Evolutionary conservation across 106 monocot species (phyloP), one percentile per base, ranked within the genome.

Genomic region (Chionographis japonica): DNA sequence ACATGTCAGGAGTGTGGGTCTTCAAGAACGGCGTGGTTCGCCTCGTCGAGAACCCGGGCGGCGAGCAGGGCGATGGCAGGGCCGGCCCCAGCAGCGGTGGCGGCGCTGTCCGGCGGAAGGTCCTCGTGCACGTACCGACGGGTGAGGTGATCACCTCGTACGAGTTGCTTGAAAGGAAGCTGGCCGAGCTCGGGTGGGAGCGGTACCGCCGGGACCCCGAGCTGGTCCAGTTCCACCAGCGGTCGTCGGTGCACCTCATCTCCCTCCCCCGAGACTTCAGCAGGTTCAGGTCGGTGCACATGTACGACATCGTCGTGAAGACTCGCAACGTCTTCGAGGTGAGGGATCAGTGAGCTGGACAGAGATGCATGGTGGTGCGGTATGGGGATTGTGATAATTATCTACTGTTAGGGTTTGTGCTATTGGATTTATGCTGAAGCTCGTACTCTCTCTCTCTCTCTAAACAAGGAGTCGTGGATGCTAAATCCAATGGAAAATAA

Each of bases 271-370:
- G 60, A 12, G 90, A 91, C 20, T 91, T 91, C 77, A 17, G 66
- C 8, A 68, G 58, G 62, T 51, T 91, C 63, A 73, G 16, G 10
- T 69, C 84, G 12, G 81, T 87, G 10, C 80, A 91, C 66, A 91
- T 91, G 90, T 91, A 84, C 60, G 90, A 91, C 65, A 75, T 91
- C 58, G 90, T 91, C 55, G 90, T 91, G 70, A 86, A 87, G 76
- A 77, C 62, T 37, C 77, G 90, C 37, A 87, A 91, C 64, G 68
- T 79, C 56, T 91, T 91, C 50, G 84, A 87, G 81, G 90, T 91
- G 61, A 75, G 84, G 16, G 87, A 91, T 55, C 75, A 62, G 12
- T 79, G 79, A 79, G 11, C 46, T 1, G 46, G 1, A 27, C 46
- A 6, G 46, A 46, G 5, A 0, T n/a, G n/a, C n/a, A n/a, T 46